These are phyloP conservation scores for Phalaenopsis aphrodite DNA, from an alignment of 106 monocot genomes.

Conservation along the genomic window DNA sequence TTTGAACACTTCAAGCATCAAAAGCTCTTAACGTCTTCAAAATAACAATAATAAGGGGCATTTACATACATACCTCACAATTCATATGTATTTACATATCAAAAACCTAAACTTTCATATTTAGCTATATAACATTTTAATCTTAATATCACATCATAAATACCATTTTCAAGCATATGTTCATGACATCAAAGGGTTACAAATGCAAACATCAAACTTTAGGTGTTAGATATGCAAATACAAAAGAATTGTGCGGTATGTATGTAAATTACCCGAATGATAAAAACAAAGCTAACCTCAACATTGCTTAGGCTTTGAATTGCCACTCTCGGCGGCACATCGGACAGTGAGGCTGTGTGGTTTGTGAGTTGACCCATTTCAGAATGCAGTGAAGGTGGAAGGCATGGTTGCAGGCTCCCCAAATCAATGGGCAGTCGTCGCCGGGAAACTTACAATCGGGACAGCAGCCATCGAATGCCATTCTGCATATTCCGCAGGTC, in stretches of 20 bases:
- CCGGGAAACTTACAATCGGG: slow-evolving; percentile 89
- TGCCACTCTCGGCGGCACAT: slow-evolving; percentile 94
- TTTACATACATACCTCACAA: too few species aligned
- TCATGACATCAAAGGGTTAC: too few species aligned
- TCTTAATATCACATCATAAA: too few species aligned
- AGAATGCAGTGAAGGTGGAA: slow-evolving; percentile 87
- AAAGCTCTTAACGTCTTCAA: neutral
- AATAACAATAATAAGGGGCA: too few species aligned
- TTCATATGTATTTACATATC: too few species aligned
- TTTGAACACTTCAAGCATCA: neutral
- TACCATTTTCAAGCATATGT: too few species aligned
- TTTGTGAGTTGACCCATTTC: slow-evolving; percentile 82
- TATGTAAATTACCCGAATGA: too few species aligned
- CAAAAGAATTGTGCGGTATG: too few species aligned
- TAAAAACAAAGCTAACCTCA: neutral
- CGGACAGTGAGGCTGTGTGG: slow-evolving; percentile 67
- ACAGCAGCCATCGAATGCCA: slow-evolving; percentile 90
- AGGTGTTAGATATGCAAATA: too few species aligned
- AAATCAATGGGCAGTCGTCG: slow-evolving; percentile 83
- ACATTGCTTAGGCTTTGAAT: slow-evolving; percentile 48
- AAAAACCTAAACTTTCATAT: too few species aligned
- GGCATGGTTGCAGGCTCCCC: slow-evolving; percentile 81
- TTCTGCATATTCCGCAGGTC: slow-evolving; percentile 82
- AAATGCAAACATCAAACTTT: too few species aligned
- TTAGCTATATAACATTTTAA: too few species aligned